Evolutionary conservation across 192 early-diverging fungal species (phyloP).

Genomic region (Mortierella antarctica): DNA sequence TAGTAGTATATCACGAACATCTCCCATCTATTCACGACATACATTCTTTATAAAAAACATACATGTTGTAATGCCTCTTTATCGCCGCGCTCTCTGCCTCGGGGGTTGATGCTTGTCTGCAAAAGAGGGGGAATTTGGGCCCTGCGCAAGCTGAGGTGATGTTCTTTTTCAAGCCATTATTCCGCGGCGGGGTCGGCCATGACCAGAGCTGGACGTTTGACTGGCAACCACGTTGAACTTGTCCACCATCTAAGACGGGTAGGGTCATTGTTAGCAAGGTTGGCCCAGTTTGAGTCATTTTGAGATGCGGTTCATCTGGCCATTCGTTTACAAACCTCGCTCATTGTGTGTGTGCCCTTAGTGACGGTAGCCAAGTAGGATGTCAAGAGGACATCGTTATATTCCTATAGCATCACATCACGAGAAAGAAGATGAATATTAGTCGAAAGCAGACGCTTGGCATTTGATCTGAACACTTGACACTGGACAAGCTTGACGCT

Average conservation of each 20-base stretch:
- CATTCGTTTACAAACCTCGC: constrained; percentile 59
- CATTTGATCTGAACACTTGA: neutral
- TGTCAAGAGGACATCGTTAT: constrained; percentile 83
- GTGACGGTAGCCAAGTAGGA: constrained; percentile 82
- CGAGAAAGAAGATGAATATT: neutral
- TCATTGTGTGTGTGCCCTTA: constrained; percentile 74
- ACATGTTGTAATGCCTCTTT: neutral
- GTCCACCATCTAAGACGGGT: constrained; percentile 28
- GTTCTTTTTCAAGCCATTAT: constrained; percentile 16
- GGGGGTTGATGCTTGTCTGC: neutral
- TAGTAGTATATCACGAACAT: neutral
- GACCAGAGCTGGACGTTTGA: constrained; percentile 8
- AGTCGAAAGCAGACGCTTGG: neutral
- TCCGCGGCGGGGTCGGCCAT: constrained; percentile 29
- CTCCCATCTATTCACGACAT: too few relatives aligned
- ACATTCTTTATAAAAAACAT: neutral
- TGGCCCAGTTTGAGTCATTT: neutral
- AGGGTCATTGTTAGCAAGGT: neutral
- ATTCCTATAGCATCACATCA: constrained; percentile 67
- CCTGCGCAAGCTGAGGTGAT: too few relatives aligned
- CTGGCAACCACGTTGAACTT: constrained; percentile 44
- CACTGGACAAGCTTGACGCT: neutral
- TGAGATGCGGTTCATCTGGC: neutral
- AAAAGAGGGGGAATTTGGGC: too few relatives aligned
- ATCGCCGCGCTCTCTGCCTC: neutral